These are phyloP conservation scores for Crithidia sp. DNA, from an alignment of 208 protist genomes.

Conservation along the genomic window DNA sequence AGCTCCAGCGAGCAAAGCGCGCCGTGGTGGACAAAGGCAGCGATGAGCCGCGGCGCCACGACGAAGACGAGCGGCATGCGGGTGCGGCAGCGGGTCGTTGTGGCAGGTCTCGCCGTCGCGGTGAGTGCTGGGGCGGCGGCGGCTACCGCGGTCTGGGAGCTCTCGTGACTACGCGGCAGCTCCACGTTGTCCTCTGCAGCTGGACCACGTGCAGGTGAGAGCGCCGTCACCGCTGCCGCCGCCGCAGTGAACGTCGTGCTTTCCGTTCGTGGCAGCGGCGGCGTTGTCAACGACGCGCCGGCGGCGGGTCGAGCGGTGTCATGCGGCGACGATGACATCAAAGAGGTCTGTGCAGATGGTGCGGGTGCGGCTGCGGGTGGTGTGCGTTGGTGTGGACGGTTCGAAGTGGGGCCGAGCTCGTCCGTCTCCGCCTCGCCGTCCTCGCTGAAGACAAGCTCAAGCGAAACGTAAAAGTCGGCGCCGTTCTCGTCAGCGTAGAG, in stretches of 20 bases:
- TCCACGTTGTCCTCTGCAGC: too few relatives aligned
- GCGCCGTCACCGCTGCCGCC: too few relatives aligned
- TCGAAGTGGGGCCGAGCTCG: background rate
- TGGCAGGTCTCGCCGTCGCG: background rate
- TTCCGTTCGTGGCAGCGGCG: too few relatives aligned
- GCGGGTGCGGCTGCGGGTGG: background rate
- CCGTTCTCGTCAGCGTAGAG: conserved; percentile 73
- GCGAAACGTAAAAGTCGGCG: conserved; percentile 66
- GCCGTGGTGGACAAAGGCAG: conserved; percentile 84
- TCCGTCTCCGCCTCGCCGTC: conserved; percentile 8
- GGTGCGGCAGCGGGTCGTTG: conserved; percentile 3
- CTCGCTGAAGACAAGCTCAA: conserved; percentile 67
- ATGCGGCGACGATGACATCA: too few relatives aligned
- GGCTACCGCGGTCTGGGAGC: background rate
- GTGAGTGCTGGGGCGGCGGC: background rate
- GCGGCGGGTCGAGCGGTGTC: too few relatives aligned
- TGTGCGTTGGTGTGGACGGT: background rate
- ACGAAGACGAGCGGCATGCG: conserved; percentile 86
- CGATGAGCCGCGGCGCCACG: conserved; percentile 71
- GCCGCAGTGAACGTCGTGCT: background rate
- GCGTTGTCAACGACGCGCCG: too few relatives aligned
- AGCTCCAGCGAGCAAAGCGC: conserved; percentile 85
- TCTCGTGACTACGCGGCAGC: background rate
- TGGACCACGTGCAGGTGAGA: too few relatives aligned
- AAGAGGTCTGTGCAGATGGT: too few relatives aligned